Percentiles rank a stretch among this genome's conserved stretches.
Conservation (phyloP, 495 filamentous ascomycete genomes). For the Xylaria intraflava region DNA sequence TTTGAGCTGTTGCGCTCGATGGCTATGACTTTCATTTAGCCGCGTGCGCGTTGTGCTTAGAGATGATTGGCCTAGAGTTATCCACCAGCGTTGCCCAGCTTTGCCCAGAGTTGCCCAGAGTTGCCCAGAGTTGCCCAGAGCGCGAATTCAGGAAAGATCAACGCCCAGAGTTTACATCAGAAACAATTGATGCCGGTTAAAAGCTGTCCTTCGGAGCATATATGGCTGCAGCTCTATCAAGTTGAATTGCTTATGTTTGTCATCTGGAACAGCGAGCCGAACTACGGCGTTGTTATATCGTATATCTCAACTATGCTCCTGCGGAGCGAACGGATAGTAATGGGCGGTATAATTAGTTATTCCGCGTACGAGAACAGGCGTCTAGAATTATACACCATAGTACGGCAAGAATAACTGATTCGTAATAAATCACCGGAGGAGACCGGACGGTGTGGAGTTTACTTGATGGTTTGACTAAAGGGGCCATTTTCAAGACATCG, state of each 20-base stretch:
- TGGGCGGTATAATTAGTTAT: not conserved
- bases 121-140: not conserved
- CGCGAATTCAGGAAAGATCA: not conserved
- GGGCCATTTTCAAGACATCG: not conserved
- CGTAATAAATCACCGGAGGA: no score
- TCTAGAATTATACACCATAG: not conserved
- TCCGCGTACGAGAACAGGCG: not conserved
- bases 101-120: not conserved
- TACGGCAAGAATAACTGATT: not conserved
- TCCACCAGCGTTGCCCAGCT: not conserved
- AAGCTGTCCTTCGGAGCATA: conserved; percentile 4
- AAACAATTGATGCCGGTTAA: conserved; percentile 8
- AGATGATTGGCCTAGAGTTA: not conserved
- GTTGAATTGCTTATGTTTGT: not conserved
- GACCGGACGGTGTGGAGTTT: no score
- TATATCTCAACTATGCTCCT: not conserved
- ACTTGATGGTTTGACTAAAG: not conserved
- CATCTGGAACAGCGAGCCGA: conserved; percentile 11
- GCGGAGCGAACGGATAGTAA: not conserved
- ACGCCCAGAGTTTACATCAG: not conserved
- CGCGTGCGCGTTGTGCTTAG: not conserved
- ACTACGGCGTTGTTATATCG: no score
- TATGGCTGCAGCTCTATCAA: not conserved
- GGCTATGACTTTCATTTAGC: conserved; percentile 2
- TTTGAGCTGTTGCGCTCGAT: not conserved